Base-by-base conservation (phyloP, 2,329 filamentous ascomycete genomes). In the Lasiodiplodia gonubiensis region DNA sequence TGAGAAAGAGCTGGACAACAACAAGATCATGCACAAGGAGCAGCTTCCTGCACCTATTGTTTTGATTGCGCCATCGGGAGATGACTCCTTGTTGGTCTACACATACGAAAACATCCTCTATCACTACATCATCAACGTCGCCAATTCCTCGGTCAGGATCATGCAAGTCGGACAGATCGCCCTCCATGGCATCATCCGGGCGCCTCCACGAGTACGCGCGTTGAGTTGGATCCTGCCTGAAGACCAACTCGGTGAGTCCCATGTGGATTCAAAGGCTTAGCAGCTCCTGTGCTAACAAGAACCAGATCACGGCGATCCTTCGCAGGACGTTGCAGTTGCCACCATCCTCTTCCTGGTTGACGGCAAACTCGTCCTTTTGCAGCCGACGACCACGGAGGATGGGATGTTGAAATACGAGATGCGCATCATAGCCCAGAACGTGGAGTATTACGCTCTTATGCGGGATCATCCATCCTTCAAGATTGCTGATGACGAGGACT, bases 151-250 rank as follows among this genome's bases (percentile, higher is more conserved):
- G 25, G 86, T 97, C 39, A 90, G 89, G 52, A 85, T 98, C 35
- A 87, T 97, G 7, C 93, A 97, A 76, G 94, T 98, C n/a, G 95
- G 96, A 11, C 95, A 98, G 77, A 99, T 99, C 74, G 94, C 93
- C 14, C 95, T 99, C 73, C 92, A 99, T 77, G 95, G 95, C 54
- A 97, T 99, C 70, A 94, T 99, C 52, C 86, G 95, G 73, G 96
- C 95, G 42, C 95, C 95, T 12, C 93, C 94, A 25, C 88, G 95
- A 75, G 95, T 99, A 5, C 89, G 95, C 71, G 92, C 94, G 11
- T 88, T 99, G 49, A 97, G 93, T 80, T 99, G 95, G 95, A 91
- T 99, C 69, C 80, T 99, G 61, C 95, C 95, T 1, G 94, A 98
- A 73, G 89, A 89, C 69, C 95, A 99, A 77, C 84, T 97, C 69